Evolutionary conservation across 1,139 yeast species (phyloP).

Genomic region (Hyphopichia fennica): DNA sequence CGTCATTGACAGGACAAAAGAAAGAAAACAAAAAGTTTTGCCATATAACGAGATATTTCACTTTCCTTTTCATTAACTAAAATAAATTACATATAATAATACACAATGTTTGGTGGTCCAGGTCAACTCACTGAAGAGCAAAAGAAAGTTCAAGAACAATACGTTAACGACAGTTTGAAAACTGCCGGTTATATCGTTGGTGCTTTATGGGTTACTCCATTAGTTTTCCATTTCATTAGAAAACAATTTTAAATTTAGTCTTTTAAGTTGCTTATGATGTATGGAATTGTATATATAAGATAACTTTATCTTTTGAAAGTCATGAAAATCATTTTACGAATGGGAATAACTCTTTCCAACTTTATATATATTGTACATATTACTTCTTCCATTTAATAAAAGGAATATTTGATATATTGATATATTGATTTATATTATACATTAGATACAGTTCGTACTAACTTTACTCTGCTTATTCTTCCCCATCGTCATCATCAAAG

Average conservation of each 20-base stretch:
- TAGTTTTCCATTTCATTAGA: conserved; percentile 59
- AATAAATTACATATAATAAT: not conserved
- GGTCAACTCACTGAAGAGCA: conserved; percentile 77
- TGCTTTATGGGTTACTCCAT: conserved; percentile 76
- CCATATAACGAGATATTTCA: too few species aligned
- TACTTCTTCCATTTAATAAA: not conserved
- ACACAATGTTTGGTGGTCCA: conserved; percentile 74
- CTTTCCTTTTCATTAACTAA: too few species aligned
- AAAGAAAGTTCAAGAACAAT: conserved; percentile 69
- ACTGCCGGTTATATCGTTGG: conserved; percentile 73
- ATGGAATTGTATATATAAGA: conserved; percentile 1
- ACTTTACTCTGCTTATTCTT: not conserved
- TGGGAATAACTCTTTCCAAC: not conserved
- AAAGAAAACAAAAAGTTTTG: too few species aligned
- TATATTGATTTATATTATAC: too few species aligned
- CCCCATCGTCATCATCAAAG: conserved; percentile 19
- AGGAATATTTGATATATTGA: not conserved
- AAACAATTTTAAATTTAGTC: conserved; percentile 53
- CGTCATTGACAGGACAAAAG: not conserved
- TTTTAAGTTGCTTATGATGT: too few species aligned
- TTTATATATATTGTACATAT: not conserved
- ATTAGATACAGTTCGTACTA: too few species aligned
- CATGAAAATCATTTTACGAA: not conserved
- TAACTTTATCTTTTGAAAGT: not conserved
- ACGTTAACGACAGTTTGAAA: conserved; percentile 63